Evolutionary conservation across 495 filamentous ascomycete genomes (phyloP).

Genomic region (Penicillium daleae): DNA sequence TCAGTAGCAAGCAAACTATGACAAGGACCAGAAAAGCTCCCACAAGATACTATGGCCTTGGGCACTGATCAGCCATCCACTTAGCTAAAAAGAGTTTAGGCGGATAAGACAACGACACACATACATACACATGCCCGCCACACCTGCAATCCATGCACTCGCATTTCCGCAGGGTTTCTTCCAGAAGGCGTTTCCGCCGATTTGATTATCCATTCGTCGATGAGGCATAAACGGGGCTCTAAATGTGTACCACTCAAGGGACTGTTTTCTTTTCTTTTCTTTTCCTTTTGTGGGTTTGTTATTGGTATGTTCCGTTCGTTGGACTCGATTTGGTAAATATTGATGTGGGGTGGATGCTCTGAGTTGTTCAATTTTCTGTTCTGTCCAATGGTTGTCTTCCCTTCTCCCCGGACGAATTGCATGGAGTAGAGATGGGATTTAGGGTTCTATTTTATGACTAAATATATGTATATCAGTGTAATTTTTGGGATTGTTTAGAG

Average conservation of each 20-base stretch:
- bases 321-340: slow-evolving; percentile 2
- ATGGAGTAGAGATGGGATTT: background rate
- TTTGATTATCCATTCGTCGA: slow-evolving; percentile 26
- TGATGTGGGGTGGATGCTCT: slow-evolving; percentile 33
- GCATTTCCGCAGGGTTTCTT: slow-evolving; percentile 19
- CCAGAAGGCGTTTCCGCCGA: slow-evolving; percentile 30
- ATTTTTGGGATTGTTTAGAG: too few relatives aligned
- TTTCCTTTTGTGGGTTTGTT: background rate
- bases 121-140: slow-evolving; percentile 5
- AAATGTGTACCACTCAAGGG: background rate
- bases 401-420: slow-evolving; percentile 5
- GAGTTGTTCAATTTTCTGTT: slow-evolving; percentile 38
- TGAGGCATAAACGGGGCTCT: slow-evolving; percentile 20
- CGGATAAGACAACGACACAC: slow-evolving; percentile 7
- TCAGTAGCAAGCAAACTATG: background rate
- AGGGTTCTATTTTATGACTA: background rate
- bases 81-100: background rate
- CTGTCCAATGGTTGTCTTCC: slow-evolving; percentile 24
- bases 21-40: background rate
- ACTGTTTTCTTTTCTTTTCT: background rate
- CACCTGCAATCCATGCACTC: slow-evolving; percentile 13
- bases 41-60: slow-evolving; percentile 1
- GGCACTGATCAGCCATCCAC: slow-evolving; percentile 8
- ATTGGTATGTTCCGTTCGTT: background rate
- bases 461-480: background rate